phyloP scores from a whole-genome alignment of 2,329 filamentous ascomycete genomes.

The Sordariomycetes sp. region DNA sequence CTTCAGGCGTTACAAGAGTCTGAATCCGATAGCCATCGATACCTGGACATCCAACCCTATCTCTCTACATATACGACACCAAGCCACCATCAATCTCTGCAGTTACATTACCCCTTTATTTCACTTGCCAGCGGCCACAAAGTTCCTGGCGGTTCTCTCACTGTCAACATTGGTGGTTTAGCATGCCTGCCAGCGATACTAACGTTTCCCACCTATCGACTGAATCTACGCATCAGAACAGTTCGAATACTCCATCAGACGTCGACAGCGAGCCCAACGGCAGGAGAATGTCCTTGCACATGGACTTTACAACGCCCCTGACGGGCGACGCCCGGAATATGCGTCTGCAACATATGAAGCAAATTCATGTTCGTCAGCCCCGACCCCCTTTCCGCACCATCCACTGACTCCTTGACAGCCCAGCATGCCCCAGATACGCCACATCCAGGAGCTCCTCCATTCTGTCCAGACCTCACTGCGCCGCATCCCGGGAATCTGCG shows the following conservation, averaged over 20 bases:
- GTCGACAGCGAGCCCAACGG: slow-evolving; percentile 2
- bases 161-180: neutral
- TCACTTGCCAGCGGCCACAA: too few relatives aligned
- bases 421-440: slow-evolving; percentile 22
- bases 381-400: too few relatives aligned
- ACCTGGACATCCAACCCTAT: too few relatives aligned
- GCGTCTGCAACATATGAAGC: slow-evolving; percentile 9
- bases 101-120: too few relatives aligned
- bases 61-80: too few relatives aligned
- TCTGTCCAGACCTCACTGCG: slow-evolving; percentile 27
- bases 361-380: too few relatives aligned
- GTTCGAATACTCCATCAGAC: neutral
- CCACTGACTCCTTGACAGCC: slow-evolving; percentile 12
- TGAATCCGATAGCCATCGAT: too few relatives aligned
- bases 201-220: neutral
- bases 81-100: too few relatives aligned
- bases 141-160: too few relatives aligned
- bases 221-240: neutral
- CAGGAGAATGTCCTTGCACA: slow-evolving; percentile 27
- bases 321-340: slow-evolving; percentile 23
- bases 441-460: slow-evolving; percentile 24
- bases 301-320: slow-evolving; percentile 29
- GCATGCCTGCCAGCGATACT: neutral
- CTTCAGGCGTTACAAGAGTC: too few relatives aligned
- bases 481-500: slow-evolving; percentile 27